phyloP scores from a whole-genome alignment of 441 rosid genomes.

The Omphalea diandra region DNA sequence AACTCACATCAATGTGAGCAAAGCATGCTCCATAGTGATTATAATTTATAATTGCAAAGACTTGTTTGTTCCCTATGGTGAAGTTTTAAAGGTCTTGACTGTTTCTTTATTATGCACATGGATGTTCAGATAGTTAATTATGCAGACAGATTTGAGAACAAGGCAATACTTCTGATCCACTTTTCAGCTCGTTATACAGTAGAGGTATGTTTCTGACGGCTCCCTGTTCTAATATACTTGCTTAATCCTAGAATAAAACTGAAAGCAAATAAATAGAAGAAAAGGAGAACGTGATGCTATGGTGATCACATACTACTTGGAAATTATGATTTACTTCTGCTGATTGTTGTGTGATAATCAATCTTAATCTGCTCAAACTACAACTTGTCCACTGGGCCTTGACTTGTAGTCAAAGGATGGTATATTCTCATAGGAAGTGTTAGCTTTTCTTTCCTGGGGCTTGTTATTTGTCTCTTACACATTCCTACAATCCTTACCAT shows the following conservation, averaged over 20 bases:
- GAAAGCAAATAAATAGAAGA: too few relatives aligned
- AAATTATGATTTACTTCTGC: background rate
- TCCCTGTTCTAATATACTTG: too few relatives aligned
- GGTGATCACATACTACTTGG: background rate
- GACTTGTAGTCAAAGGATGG: background rate
- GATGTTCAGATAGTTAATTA: conserved; percentile 50
- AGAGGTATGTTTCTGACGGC: conserved; percentile 48
- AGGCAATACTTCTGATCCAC: conserved; percentile 84
- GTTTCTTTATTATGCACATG: background rate
- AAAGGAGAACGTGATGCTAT: background rate
- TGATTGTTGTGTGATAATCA: background rate
- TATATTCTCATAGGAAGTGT: conserved; percentile 2
- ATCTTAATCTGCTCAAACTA: background rate
- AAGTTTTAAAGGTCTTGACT: background rate
- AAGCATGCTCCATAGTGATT: background rate
- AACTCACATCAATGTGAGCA: background rate
- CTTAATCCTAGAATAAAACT: too few relatives aligned
- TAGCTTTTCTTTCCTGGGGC: background rate
- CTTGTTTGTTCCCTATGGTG: too few relatives aligned
- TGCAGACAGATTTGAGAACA: conserved; percentile 73
- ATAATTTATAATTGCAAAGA: too few relatives aligned
- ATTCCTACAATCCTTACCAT: background rate
- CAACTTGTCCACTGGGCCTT: background rate
- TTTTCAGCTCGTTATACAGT: conserved; percentile 81
- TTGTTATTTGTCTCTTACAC: background rate